Percentiles rank a stretch among this genome's conserved stretches.
Conservation (phyloP, 345 rosid species). For the Pelargonium nanum region DNA sequence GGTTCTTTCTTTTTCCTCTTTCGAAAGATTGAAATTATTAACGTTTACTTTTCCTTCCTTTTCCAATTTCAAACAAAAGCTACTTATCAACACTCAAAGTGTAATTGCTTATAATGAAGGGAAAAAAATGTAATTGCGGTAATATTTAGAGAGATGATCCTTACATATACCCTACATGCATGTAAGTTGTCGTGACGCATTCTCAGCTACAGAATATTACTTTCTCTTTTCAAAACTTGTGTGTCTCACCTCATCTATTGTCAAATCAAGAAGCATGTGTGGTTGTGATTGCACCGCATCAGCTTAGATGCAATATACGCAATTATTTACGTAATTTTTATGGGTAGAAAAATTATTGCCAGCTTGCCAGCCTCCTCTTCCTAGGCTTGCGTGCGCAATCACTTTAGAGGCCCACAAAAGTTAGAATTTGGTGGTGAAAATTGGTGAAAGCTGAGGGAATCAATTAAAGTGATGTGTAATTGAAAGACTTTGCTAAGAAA, state of each 20-base stretch:
- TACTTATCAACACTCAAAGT: not conserved
- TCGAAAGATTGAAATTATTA: constrained; percentile 13
- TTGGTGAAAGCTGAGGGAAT: constrained; percentile 21
- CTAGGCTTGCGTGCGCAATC: not conserved
- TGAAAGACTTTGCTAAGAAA: constrained; percentile 11
- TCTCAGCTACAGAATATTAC: too few species aligned
- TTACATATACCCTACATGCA: too few species aligned
- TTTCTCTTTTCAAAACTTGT: too few species aligned
- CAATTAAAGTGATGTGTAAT: constrained; percentile 19
- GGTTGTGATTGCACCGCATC: too few species aligned
- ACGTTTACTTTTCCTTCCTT: constrained; percentile 13
- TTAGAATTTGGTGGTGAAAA: constrained; percentile 13
- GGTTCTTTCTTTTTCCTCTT: constrained; percentile 24
- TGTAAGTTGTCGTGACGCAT: too few species aligned
- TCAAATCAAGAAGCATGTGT: too few species aligned
- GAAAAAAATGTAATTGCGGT: too few species aligned
- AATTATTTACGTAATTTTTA: too few species aligned
- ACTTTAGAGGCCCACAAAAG: constrained; percentile 24
- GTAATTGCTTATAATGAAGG: too few species aligned
- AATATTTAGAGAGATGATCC: too few species aligned
- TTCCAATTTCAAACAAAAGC: not conserved
- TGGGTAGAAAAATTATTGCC: not conserved
- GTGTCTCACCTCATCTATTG: too few species aligned
- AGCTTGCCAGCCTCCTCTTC: not conserved
- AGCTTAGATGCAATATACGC: too few species aligned